Percentiles rank a stretch among this genome's conserved stretches.
Conservation (phyloP, 1,284 basidiomycete genomes). For the Leccinum pachyderme region DNA sequence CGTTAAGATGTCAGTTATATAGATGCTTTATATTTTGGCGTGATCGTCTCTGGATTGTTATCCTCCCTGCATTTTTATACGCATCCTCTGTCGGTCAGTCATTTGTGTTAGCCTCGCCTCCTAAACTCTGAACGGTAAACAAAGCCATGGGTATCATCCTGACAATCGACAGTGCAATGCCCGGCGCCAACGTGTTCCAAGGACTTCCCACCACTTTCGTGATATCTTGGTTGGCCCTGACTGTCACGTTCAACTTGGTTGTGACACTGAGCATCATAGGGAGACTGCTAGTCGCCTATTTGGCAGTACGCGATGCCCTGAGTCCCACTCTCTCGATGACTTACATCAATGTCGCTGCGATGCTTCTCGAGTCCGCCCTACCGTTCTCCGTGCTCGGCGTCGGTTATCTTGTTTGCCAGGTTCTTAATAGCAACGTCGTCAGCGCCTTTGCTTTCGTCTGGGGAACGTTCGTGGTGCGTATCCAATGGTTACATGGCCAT, state of each 20-base stretch:
- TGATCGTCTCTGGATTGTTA: slow-evolving; percentile 1
- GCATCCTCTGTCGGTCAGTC: slow-evolving; percentile 1
- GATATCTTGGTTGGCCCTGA: slow-evolving; percentile 3
- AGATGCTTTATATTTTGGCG: slow-evolving; percentile 5
- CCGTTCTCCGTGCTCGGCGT: slow-evolving; percentile 4
- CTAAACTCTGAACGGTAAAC: background rate
- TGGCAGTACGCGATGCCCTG: background rate
- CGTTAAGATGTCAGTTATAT: background rate
- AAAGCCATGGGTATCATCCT: background rate
- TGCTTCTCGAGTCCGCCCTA: slow-evolving; percentile 4
- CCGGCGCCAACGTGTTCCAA: slow-evolving; percentile 1
- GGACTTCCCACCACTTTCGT: background rate
- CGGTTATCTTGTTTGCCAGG: slow-evolving; percentile 2
- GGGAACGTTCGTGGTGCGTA: slow-evolving; percentile 1
- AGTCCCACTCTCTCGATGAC: background rate
- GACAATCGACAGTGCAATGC: slow-evolving; percentile 4
- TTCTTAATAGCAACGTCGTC: background rate
- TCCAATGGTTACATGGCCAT: background rate
- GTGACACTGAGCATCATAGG: slow-evolving; percentile 3
- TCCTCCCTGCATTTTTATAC: slow-evolving; percentile 1
- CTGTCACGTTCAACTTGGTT: slow-evolving; percentile 6
- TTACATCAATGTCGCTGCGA: slow-evolving; percentile 6
- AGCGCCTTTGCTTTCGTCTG: background rate
- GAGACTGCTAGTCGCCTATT: background rate
- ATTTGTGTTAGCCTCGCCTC: background rate